phyloP scores from a whole-genome alignment of 2,329 filamentous ascomycete species.

The Arachnopeziza araneosa region DNA sequence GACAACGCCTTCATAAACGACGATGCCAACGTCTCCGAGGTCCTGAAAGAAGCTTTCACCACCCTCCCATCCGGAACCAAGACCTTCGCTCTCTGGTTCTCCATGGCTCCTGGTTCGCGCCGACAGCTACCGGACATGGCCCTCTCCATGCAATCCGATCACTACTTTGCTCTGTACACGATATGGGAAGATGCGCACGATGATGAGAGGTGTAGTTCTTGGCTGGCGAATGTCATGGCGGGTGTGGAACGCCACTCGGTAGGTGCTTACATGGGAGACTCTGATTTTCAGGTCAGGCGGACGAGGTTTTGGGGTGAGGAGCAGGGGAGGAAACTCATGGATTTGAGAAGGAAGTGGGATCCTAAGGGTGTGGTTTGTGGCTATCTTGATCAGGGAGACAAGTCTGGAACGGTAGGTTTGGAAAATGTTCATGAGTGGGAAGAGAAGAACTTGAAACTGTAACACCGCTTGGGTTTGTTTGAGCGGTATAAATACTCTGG shows the following conservation, averaged over 20 bases:
- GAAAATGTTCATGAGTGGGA: conserved; percentile 36
- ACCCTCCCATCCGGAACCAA: conserved; percentile 39
- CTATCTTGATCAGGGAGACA: conserved; percentile 41
- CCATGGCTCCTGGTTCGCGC: conserved; percentile 44
- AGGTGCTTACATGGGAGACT: conserved; percentile 50
- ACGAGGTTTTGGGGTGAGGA: conserved; percentile 44
- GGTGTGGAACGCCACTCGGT: conserved; percentile 36
- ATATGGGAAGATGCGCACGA: conserved; percentile 43
- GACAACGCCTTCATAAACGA: conserved; percentile 48
- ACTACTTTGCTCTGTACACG: conserved; percentile 50
- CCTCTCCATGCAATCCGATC: conserved; percentile 47
- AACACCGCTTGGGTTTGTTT: too few species aligned
- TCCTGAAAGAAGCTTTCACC: conserved; percentile 42
- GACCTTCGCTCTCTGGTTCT: conserved; percentile 43
- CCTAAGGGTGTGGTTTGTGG: conserved; percentile 37
- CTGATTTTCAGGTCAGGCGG: conserved; percentile 44
- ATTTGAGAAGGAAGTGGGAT: conserved; percentile 40
- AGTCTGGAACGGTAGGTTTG: conserved; percentile 37
- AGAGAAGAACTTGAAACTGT: not conserved
- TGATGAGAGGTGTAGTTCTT: conserved; percentile 38
- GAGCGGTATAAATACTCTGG: too few species aligned
- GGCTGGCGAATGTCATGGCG: conserved; percentile 39
- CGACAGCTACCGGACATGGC: conserved; percentile 44
- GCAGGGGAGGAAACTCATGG: conserved; percentile 37
- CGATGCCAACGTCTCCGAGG: conserved; percentile 38